Evolutionary conservation across 495 filamentous ascomycete genomes (phyloP).

Genomic region (Neurospora sp.): DNA sequence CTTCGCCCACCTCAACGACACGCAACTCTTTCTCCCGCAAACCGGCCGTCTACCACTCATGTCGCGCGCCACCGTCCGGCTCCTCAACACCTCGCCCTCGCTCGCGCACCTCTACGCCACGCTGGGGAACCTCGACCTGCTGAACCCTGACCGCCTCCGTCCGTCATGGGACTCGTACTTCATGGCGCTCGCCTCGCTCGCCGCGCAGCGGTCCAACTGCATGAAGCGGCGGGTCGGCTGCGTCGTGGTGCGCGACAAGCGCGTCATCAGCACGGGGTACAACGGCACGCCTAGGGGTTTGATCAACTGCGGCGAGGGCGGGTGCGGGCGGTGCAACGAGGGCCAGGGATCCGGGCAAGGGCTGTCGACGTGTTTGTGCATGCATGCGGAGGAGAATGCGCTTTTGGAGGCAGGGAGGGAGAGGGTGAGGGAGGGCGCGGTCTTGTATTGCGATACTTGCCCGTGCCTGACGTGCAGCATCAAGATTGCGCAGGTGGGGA

Average conservation of each 20-base stretch:
- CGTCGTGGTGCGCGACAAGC: conserved; percentile 78
- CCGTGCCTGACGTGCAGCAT: conserved; percentile 97
- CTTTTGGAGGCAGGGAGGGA: conserved; percentile 89
- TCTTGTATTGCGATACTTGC: conserved; percentile 93
- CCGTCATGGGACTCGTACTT: conserved; percentile 98
- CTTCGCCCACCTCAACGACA: conserved; percentile 70
- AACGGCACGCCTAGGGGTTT: conserved; percentile 88
- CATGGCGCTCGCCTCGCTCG: conserved; percentile 87
- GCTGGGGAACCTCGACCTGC: conserved; percentile 59
- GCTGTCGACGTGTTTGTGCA: conserved; percentile 79
- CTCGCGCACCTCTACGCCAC: conserved; percentile 57
- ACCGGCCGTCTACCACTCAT: conserved; percentile 62
- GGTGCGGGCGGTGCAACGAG: conserved; percentile 78
- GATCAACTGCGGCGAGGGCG: conserved; percentile 85
- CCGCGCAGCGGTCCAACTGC: conserved; percentile 86
- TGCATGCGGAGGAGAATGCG: conserved; percentile 97
- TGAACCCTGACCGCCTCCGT: conserved; percentile 67
- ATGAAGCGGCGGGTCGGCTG: conserved; percentile 96
- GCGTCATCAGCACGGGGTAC: conserved; percentile 94
- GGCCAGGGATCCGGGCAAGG: conserved; percentile 57
- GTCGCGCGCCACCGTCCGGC: conserved; percentile 66
- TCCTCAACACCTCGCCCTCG: conserved; percentile 74
- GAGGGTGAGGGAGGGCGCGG: conserved; percentile 67
- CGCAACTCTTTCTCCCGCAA: conserved; percentile 58
- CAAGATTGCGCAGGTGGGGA: conserved; percentile 94